Evolutionary conservation across 106 monocot species (phyloP), one percentile per base, ranked within the genome.

Genomic region (Dendrobium huoshanense): DNA sequence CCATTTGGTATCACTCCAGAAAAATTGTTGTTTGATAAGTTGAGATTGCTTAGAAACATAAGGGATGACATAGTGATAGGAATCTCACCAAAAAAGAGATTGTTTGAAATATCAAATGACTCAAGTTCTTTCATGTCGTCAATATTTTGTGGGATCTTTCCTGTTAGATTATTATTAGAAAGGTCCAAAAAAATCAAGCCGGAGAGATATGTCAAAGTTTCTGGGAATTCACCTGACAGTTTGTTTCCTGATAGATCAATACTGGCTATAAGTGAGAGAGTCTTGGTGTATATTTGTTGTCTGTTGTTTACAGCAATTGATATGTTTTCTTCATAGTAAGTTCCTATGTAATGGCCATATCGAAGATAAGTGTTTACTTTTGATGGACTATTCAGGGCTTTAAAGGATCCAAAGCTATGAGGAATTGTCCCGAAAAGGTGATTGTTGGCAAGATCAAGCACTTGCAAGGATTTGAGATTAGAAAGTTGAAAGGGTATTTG

Each of bases 1-100:
- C 58, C 75, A 22, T 33, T 17, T 13, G 81, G 81, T 58, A 81
- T 61, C 15, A 4, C 25, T 45, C 81, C 81, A 3, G 75, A 59
- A 41, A 81, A 45, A 18, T 76, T 75, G 31, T 31, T 31, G 31
- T 31, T 31, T 31, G 31, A 31, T 31, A 31, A 31, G 31, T 31
- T 31, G 31, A 31, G 31, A 31, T 31, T 31, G 31, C 31, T 31
- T 31, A 31, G 1, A 31, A 31, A 31, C 31, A 31, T 31, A 31
- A 31, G 31, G 31, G 31, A 31, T 31, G 31, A 31, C 31, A 31
- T 31, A 31, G 31, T 31, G 1, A 31, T 31, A 31, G 31, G 31
- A 31, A 31, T 31, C 31, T 31, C 31, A 31, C 31, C 31, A 31
- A 74, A 75, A 29, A 81, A 55, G 0, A 44, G 10, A 42, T 81